Evolutionary conservation across 805 yeast species (phyloP).

Genomic region (Sugiyamaella qingdaonensis): DNA sequence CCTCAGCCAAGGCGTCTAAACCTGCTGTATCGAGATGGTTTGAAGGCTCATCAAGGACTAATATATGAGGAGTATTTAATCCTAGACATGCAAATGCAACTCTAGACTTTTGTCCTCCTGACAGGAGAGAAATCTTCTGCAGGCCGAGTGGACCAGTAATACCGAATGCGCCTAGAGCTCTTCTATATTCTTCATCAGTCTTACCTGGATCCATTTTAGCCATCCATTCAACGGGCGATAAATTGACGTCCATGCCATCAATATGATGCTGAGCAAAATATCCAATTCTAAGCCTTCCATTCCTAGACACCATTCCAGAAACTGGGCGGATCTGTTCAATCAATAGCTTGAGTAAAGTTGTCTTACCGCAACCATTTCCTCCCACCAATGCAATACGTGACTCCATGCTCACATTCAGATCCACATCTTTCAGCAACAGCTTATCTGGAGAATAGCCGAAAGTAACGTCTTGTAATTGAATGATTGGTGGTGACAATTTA

Average conservation of each 20-base stretch:
- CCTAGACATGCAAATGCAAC: slow-evolving; percentile 97
- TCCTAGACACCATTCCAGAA: slow-evolving; percentile 72
- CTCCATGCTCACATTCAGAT: slow-evolving; percentile 85
- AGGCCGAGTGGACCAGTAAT: slow-evolving; percentile 91
- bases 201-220: slow-evolving; percentile 84
- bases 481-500: slow-evolving; percentile 84
- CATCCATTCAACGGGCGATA: slow-evolving; percentile 94
- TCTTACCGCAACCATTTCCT: slow-evolving; percentile 99
- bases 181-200: slow-evolving; percentile 93
- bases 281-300: slow-evolving; percentile 86
- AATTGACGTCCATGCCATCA: slow-evolving; percentile 86
- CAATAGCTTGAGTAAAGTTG: slow-evolving; percentile 82
- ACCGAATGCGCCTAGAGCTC: slow-evolving; percentile 95
- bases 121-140: slow-evolving; percentile 81
- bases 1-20: slow-evolving; percentile 90
- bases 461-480: slow-evolving; percentile 79
- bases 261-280: slow-evolving; percentile 99
- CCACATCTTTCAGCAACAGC: slow-evolving; percentile 69
- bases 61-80: slow-evolving; percentile 81
- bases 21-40: slow-evolving; percentile 98
- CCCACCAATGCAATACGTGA: slow-evolving; percentile 96
- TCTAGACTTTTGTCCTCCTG: slow-evolving; percentile 98
- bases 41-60: slow-evolving; percentile 95
- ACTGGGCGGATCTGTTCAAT: slow-evolving; percentile 74
- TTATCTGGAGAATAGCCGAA: slow-evolving; percentile 75